Base-by-base conservation (phyloP, 192 early-diverging fungal species). In the Rhizoclosmatium sp. region DNA sequence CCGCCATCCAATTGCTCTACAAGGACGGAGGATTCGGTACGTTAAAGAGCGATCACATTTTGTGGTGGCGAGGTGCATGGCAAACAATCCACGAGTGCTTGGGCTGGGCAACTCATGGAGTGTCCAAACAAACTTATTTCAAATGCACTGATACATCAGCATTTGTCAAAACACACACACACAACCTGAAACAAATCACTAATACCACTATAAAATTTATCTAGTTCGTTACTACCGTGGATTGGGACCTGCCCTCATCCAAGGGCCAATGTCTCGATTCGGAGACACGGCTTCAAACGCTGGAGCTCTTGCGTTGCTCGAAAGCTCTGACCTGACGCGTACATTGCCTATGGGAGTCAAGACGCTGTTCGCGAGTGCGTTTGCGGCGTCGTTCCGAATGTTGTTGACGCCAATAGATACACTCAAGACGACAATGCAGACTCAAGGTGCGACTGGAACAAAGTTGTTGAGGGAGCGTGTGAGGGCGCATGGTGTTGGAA, bases 281-380 rank as follows among this genome's bases (percentile, higher is more conserved):
- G 85, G 85, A 44, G 85, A 85, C 77, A 85, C 85, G 14, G 85
- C 85, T 31, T 76, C 85, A 19, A 85, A 85, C 65, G 82, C 85
- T 9, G 84, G 84, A 45, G 85, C 82, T 0, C 64, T 85, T n/a
- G 79, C 85, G 2, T 69, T 85, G n/a, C 59, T 84, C 39, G 81
- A 80, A 47, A 59, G 69, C 14, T 76, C 59, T 56, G 59, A 64
- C 41, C 49, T 76, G 64, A 83, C 83, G 21, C 42, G 51, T 16
- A 68, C 75, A 10, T 71, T 81, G 64, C 85, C 85, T 4, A 73
- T 85, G 60, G 71, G 76, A 40, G 76, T 85, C 40, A 76, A 70
- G 23, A 77, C 75, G 5, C 59, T 75, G 3, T 75, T 72, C 42
- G 82, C 82, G 14, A 85, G 80, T 14, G 80, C 76, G 31, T 65